These are phyloP conservation scores for Hanseniaspora sp. DNA, from an alignment of 1,139 yeast species.

Conservation along the genomic window DNA sequence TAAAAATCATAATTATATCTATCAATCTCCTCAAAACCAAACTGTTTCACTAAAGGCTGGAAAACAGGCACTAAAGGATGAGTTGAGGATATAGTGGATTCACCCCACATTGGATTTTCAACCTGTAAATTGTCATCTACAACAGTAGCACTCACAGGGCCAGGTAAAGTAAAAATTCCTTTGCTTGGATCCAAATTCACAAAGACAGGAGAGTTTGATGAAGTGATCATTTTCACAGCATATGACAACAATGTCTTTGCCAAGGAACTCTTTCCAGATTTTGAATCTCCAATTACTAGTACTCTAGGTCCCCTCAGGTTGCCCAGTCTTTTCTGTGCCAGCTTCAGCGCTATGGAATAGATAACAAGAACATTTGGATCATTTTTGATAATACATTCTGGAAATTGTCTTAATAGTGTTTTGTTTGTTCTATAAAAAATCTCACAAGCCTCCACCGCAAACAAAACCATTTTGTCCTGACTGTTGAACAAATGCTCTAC, in stretches of 20 bases:
- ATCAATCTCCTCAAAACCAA: conserved; percentile 51
- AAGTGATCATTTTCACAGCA: conserved; percentile 55
- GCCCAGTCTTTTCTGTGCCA: conserved; percentile 49
- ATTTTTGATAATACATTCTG: conserved; percentile 33
- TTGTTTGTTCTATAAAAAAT: conserved; percentile 35
- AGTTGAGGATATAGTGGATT: conserved; percentile 68
- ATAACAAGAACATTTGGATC: conserved; percentile 36
- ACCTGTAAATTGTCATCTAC: conserved; percentile 71
- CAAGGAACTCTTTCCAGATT: conserved; percentile 69
- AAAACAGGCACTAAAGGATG: conserved; percentile 72
- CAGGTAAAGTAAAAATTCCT: conserved; percentile 72
- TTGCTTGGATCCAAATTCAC: conserved; percentile 79
- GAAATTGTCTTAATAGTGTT: conserved; percentile 14
- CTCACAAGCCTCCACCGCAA: conserved; percentile 49
- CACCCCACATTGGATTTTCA: conserved; percentile 70
- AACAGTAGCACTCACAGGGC: conserved; percentile 75
- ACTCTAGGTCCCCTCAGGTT: conserved; percentile 50
- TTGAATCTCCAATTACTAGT: conserved; percentile 59
- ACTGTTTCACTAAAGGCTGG: conserved; percentile 74
- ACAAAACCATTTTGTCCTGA: conserved; percentile 43
- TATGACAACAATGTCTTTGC: conserved; percentile 62
- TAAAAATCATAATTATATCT: conserved; percentile 52
- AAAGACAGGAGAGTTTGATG: conserved; percentile 44
- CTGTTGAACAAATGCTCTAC: conserved; percentile 51
- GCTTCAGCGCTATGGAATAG: conserved; percentile 59